These are phyloP conservation scores for Xylaria multiplex DNA, from an alignment of 2,329 filamentous ascomycete genomes.

Conservation along the genomic window DNA sequence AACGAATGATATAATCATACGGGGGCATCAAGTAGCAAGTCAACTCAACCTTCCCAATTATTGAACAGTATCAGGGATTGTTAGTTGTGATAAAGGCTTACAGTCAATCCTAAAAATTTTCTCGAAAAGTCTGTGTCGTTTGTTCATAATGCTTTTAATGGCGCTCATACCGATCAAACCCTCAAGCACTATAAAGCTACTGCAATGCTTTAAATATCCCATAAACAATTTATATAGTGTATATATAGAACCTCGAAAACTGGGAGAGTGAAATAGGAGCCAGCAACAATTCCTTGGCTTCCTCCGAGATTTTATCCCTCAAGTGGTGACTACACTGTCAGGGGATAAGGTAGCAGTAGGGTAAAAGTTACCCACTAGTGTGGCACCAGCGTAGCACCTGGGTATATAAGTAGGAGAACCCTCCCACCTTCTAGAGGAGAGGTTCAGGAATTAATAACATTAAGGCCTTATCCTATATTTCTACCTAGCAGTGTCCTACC, in stretches of 20 bases:
- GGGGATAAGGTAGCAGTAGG: too few relatives aligned
- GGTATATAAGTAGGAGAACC: too few relatives aligned
- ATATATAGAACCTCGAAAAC: too few relatives aligned
- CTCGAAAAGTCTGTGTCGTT: neutral
- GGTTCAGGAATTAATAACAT: too few relatives aligned
- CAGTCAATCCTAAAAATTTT: neutral
- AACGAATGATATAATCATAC: slow-evolving; percentile 7
- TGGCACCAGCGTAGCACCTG: too few relatives aligned
- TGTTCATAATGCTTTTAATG: neutral
- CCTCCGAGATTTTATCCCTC: neutral
- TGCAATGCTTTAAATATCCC: neutral
- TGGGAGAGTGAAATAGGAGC: neutral
- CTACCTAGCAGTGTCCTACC: too few relatives aligned
- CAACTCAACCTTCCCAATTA: neutral
- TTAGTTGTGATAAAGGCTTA: neutral
- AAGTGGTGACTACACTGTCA: neutral
- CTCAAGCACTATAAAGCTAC: neutral
- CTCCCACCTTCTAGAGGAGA: too few relatives aligned
- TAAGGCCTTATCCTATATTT: too few relatives aligned
- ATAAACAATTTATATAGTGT: neutral
- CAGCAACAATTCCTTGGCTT: neutral
- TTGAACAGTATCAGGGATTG: neutral
- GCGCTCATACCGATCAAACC: neutral
- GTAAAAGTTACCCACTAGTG: too few relatives aligned
- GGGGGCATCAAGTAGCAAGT: neutral